These are phyloP conservation scores for Sarcodon aspratus DNA, from an alignment of 768 basidiomycete species.

Conservation along the genomic window DNA sequence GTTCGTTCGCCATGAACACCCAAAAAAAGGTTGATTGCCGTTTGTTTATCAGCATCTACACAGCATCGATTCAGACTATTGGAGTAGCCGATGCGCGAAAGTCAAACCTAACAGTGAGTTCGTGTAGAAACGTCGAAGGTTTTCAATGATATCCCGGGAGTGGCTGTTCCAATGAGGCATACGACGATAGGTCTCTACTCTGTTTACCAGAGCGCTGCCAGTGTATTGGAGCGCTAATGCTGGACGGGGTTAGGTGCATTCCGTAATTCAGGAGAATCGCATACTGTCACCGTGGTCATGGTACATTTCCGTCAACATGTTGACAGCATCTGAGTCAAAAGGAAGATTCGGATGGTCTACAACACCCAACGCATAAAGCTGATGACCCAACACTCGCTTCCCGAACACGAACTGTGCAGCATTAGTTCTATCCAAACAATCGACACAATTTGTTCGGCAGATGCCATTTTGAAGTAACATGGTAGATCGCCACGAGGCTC, in stretches of 20 bases:
- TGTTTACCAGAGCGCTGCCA: conserved; percentile 90
- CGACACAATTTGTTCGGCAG: conserved; percentile 91
- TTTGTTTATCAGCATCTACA: conserved; percentile 91
- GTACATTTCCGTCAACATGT: conserved; percentile 98
- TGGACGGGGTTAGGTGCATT: conserved; percentile 15
- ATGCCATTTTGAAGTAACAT: conserved; percentile 88
- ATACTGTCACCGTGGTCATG: conserved; percentile 93
- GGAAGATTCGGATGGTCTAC: conserved; percentile 76
- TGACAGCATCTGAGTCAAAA: conserved; percentile 90
- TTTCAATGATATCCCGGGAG: conserved; percentile 92
- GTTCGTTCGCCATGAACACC: conserved; percentile 49
- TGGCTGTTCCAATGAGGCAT: conserved; percentile 98
- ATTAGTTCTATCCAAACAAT: conserved; percentile 94
- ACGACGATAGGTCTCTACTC: conserved; percentile 90
- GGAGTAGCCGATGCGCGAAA: not conserved
- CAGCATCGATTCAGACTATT: not conserved
- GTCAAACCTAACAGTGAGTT: conserved; percentile 77
- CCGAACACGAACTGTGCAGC: conserved; percentile 96
- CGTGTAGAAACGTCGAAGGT: conserved; percentile 87
- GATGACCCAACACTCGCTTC: conserved; percentile 88
- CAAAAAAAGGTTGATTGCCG: conserved; percentile 95
- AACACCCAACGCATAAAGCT: conserved; percentile 88
- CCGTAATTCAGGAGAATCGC: conserved; percentile 14
- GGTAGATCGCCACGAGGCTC: conserved; percentile 41
- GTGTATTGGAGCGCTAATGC: conserved; percentile 95